phyloP scores from a whole-genome alignment of 495 filamentous ascomycete genomes.

The Haplographium delicatum region DNA sequence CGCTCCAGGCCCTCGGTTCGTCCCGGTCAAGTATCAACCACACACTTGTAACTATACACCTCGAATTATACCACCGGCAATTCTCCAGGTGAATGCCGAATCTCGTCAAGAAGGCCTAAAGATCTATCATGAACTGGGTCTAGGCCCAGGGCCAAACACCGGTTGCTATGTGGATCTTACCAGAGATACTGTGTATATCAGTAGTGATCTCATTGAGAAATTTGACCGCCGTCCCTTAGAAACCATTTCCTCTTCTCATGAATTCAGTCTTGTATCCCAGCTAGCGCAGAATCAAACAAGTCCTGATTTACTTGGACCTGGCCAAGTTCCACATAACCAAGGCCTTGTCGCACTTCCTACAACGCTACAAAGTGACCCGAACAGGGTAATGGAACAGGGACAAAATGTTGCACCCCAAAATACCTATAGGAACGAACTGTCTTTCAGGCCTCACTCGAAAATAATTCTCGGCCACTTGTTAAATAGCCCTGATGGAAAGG shows the following conservation, averaged over 20 bases:
- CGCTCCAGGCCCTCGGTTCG: not conserved
- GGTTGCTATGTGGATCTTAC: slow-evolving; percentile 9
- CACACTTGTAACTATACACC: not conserved
- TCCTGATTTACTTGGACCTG: too few species aligned
- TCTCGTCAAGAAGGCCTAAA: slow-evolving; percentile 6
- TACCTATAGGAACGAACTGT: not conserved
- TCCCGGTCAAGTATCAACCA: slow-evolving; percentile 1
- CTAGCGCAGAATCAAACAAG: too few species aligned
- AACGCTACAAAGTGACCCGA: not conserved
- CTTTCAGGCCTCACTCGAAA: not conserved
- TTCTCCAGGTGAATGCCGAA: slow-evolving; percentile 2
- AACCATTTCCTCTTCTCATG: not conserved
- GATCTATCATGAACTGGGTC: slow-evolving; percentile 5
- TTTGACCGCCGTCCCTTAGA: not conserved
- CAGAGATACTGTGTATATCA: slow-evolving; percentile 4
- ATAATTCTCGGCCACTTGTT: slow-evolving; percentile 1
- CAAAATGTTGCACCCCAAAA: too few species aligned
- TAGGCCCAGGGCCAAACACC: not conserved
- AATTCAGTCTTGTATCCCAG: too few species aligned
- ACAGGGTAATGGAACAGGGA: not conserved
- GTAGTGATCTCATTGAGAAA: not conserved
- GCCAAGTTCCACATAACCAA: not conserved
- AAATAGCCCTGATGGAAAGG: not conserved
- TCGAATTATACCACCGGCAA: slow-evolving; percentile 1
- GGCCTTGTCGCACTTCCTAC: not conserved